Evolutionary conservation across 371 early-diverging fungal genomes (phyloP), one percentile per base, ranked within the genome.

Genomic region (Chytridium lagenaria): DNA sequence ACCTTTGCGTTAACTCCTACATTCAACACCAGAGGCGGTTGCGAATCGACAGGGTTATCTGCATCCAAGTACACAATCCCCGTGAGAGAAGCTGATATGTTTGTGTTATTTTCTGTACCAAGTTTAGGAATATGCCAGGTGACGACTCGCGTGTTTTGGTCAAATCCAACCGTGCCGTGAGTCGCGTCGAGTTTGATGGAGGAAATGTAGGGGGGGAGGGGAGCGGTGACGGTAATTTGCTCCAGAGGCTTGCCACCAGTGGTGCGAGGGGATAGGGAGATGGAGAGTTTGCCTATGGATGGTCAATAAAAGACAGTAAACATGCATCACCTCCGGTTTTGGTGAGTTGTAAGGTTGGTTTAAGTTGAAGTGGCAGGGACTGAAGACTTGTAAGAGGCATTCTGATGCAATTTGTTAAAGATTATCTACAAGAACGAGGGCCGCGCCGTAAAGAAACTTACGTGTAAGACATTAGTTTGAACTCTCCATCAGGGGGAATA

Each of bases 401-500:
- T 49, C 33, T 36, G 52, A 38, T 7, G 23, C n/a, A 39, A 19
- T 59, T 59, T 39, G 31, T 63, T 10, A 55, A 59, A 34, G 30
- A 75, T 50, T 57, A 72, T 70, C 23, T 38, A 10, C 2, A 22
- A 3, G 49, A 5, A 31, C 12, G n/a, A n/a, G n/a, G n/a, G n/a
- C n/a, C n/a, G n/a, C n/a, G n/a, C n/a, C n/a, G n/a, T n/a, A 65
- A 2, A 69, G 36, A 22, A 10, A 26, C 77, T 40, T 67, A 81
- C 81, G 52, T 75, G 77, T 94, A 96, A 15, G 90, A 91, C 89
- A 94, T 92, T 49, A 95, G 86, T 68, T 90, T 93, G 79, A 95
- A 95, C 40, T 87, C 88, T 3, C 96, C 96, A 81, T 97, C 96
- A 7, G 98, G 98, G 22, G 98, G 98, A 1, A 96, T 89, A 87